Evolutionary conservation across 2,329 filamentous ascomycete genomes (phyloP), one percentile per base, ranked within the genome.

Genomic region (Colletotrichum camelliae): DNA sequence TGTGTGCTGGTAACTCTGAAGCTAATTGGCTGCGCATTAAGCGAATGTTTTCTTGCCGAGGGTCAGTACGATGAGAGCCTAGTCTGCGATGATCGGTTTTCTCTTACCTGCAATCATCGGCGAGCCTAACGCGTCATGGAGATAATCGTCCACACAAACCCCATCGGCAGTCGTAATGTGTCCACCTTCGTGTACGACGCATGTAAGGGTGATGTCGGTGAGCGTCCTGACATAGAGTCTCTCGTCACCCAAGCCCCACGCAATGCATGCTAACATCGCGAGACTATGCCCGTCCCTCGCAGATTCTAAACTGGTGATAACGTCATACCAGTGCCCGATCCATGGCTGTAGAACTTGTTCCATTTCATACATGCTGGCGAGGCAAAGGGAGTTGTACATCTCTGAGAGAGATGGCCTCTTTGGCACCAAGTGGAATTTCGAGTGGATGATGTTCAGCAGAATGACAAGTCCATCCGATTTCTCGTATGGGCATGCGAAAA

Each of bases 341-440:
- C 74, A 76, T 2, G 74, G 74, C 18, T 70, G 74, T 15, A 76
- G 67, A 16, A 70, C 67, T 6, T 67, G 48, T 43, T 70, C 67
- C 74, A 71, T 74, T 18, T 74, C 72, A 43, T 70, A 76, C 35
- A 60, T 57, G 66, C 66, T 76, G 21, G 61, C 74, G 21, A 76
- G 52, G 8, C 67, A 74, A n/a, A 76, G 21, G 9, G 43, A 68
- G 52, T 35, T 27, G 31, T 74, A 74, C 4, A 76, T 33, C n/a
- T 74, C 74, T 0, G 61, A n/a, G 10, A 75, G 37, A 0, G 52
- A 35, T 7, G 72, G 66, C 10, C 43, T 24, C 7, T 60, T 66
- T 2, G 74, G 70, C 4, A 76, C 66, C 15, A 67, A 39, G 13
- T 39, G 18, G 61, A 71, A 75, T 21, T 37, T 48, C 1, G 52